Conservation (phyloP, 306 rosid species). For the Oemleria cerasiformis region DNA sequence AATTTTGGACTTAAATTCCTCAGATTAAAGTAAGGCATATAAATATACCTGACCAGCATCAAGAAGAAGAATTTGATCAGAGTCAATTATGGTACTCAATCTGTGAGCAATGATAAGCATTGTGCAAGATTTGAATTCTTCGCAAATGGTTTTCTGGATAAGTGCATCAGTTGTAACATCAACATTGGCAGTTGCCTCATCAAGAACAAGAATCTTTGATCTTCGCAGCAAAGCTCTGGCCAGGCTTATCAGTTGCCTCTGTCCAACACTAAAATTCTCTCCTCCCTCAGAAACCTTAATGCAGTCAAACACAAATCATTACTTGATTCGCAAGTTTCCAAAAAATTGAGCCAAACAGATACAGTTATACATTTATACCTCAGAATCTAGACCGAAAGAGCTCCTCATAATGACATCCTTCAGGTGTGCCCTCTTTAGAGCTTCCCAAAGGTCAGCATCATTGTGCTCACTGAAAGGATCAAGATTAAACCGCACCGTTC, state of each 20-base stretch:
- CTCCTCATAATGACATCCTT: conserved; percentile 66
- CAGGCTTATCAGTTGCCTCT: conserved; percentile 81
- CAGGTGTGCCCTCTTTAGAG: conserved; percentile 76
- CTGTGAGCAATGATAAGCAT: conserved; percentile 92
- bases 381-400: conserved; percentile 75
- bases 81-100: conserved; percentile 78
- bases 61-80: conserved; percentile 64
- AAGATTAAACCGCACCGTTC: conserved; percentile 56
- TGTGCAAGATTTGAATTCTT: conserved; percentile 77
- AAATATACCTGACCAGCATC: conserved; percentile 70
- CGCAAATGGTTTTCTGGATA: conserved; percentile 82
- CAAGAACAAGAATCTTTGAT: conserved; percentile 87
- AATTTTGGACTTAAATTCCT: background rate
- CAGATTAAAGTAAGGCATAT: background rate
- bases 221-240: conserved; percentile 80
- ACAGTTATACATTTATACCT: conserved; percentile 38
- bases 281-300: conserved; percentile 83
- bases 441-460: conserved; percentile 89
- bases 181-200: conserved; percentile 93
- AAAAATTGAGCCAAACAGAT: no score
- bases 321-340: background rate
- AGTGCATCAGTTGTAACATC: conserved; percentile 88
- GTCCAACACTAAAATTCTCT: conserved; percentile 92
- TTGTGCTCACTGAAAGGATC: conserved; percentile 39
- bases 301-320: conserved; percentile 12